These are phyloP conservation scores for Coleophoma cylindrospora DNA, from an alignment of 2,329 filamentous ascomycete species.

Conservation along the genomic window DNA sequence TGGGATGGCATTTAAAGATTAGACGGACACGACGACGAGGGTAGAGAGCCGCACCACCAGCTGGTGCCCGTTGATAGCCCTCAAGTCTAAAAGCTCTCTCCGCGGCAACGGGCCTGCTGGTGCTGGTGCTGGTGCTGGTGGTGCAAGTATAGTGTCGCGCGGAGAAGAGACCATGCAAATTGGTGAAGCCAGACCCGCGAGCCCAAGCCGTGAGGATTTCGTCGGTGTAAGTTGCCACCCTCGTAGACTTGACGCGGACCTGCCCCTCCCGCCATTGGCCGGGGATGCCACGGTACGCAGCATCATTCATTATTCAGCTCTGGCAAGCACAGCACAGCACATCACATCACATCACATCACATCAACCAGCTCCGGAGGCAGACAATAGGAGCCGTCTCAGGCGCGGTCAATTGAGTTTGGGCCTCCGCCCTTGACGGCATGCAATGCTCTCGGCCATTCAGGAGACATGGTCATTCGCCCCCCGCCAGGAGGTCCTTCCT, in stretches of 20 bases:
- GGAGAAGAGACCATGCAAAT: not conserved
- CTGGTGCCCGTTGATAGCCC: not conserved
- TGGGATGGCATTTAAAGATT: conserved; percentile 10
- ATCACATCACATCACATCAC: too few relatives aligned
- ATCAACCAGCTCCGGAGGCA: too few relatives aligned
- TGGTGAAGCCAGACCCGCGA: not conserved
- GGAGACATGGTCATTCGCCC: too few relatives aligned
- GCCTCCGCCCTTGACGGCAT: too few relatives aligned
- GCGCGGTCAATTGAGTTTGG: too few relatives aligned
- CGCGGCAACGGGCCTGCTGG: not conserved
- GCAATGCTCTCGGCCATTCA: too few relatives aligned
- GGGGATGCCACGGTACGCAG: too few relatives aligned
- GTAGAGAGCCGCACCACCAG: conserved; percentile 13
- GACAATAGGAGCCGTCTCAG: too few relatives aligned
- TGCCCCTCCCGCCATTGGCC: not conserved
- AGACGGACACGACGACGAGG: conserved; percentile 11
- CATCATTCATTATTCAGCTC: too few relatives aligned
- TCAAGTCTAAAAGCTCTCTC: not conserved
- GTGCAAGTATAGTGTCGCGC: not conserved
- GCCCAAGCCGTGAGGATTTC: not conserved
- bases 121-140: too few relatives aligned
- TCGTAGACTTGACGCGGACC: not conserved
- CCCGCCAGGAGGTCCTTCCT: too few relatives aligned
- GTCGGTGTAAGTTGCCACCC: not conserved
- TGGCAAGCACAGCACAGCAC: too few relatives aligned